Evolutionary conservation across 2,329 filamentous ascomycete species (phyloP).

Genomic region (Exutisphaerella laricina): DNA sequence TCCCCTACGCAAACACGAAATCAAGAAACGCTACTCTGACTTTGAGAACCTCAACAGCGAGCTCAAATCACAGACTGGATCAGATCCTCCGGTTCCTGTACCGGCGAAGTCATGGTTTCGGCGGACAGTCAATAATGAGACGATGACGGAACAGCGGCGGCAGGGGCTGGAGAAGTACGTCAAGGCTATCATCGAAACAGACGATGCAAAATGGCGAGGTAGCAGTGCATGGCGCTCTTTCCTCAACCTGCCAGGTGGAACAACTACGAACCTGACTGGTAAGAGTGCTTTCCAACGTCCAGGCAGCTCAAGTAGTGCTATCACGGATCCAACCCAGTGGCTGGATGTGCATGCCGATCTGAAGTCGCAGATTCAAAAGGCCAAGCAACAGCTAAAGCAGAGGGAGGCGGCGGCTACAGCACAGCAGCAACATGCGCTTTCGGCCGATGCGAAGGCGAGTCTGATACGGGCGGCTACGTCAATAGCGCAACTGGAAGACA

Average conservation of each 20-base stretch:
- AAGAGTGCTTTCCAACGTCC: conserved; percentile 10
- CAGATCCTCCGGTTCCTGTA: conserved; percentile 60
- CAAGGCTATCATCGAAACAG: conserved; percentile 62
- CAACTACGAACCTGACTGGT: conserved; percentile 34
- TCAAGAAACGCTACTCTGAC: conserved; percentile 79
- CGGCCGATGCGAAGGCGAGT: conserved; percentile 67
- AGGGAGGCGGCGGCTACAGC: conserved; percentile 59
- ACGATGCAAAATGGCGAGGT: conserved; percentile 72
- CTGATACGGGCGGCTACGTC: conserved; percentile 64
- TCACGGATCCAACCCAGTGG: conserved; percentile 57
- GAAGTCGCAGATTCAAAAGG: conserved; percentile 64
- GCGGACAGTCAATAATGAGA: conserved; percentile 62
- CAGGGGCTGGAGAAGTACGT: conserved; percentile 65
- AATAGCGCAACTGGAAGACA: conserved; percentile 60
- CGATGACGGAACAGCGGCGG: conserved; percentile 66
- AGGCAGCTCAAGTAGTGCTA: conserved; percentile 33
- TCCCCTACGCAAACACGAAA: conserved; percentile 67
- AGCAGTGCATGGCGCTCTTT: conserved; percentile 68
- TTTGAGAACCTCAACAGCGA: conserved; percentile 62
- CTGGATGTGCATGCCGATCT: conserved; percentile 69
- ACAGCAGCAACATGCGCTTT: conserved; percentile 54
- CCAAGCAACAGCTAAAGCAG: conserved; percentile 58
- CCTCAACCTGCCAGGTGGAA: conserved; percentile 59
- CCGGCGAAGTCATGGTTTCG: conserved; percentile 74
- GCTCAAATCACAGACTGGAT: conserved; percentile 55